A percentile compares a stretch with the other conserved stretches of the same genome.
These are phyloP conservation scores for Sarocladium oryzae DNA, from an alignment of 2,329 filamentous ascomycete genomes.

Conservation along the genomic window DNA sequence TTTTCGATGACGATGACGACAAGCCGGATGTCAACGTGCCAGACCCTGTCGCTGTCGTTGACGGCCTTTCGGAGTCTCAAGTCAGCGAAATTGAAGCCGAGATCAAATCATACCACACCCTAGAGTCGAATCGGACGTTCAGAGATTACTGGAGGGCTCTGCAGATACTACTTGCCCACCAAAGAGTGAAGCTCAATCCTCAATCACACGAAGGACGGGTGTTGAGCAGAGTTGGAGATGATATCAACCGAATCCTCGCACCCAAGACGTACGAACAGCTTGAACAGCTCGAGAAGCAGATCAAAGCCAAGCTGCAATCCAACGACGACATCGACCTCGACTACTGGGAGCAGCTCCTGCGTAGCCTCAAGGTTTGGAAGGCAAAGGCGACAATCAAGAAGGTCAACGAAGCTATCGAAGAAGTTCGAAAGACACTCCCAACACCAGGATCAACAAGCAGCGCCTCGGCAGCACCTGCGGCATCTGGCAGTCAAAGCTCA, in stretches of 20 bases:
- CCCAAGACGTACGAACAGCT: slow-evolving; percentile 84
- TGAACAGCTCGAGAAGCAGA: slow-evolving; percentile 80
- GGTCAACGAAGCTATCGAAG: slow-evolving; percentile 70
- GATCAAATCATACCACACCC: slow-evolving; percentile 68
- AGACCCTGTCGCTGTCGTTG: slow-evolving; percentile 74
- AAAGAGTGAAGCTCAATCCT: slow-evolving; percentile 58
- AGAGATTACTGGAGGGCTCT: slow-evolving; percentile 90
- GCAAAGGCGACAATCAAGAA: slow-evolving; percentile 77
- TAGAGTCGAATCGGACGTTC: slow-evolving; percentile 75
- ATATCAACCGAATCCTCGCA: slow-evolving; percentile 80
- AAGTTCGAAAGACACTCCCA: slow-evolving; percentile 27
- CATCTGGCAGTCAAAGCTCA: not conserved
- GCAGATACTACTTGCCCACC: slow-evolving; percentile 74
- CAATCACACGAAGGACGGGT: slow-evolving; percentile 62
- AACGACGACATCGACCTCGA: slow-evolving; percentile 92
- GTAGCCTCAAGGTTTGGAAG: slow-evolving; percentile 83
- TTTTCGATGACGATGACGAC: slow-evolving; percentile 77
- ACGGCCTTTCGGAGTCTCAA: slow-evolving; percentile 60
- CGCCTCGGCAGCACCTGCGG: not conserved
- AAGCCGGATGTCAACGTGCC: slow-evolving; percentile 70
- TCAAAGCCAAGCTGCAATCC: slow-evolving; percentile 76
- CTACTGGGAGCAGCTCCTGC: slow-evolving; percentile 92
- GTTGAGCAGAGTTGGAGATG: slow-evolving; percentile 73
- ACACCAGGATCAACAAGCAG: not conserved
- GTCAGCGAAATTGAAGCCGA: slow-evolving; percentile 74